Percentiles rank a stretch among this genome's conserved stretches.
phyloP scores from a whole-genome alignment of 345 rosid genomes.

The Excoecaria cochinchinensis region DNA sequence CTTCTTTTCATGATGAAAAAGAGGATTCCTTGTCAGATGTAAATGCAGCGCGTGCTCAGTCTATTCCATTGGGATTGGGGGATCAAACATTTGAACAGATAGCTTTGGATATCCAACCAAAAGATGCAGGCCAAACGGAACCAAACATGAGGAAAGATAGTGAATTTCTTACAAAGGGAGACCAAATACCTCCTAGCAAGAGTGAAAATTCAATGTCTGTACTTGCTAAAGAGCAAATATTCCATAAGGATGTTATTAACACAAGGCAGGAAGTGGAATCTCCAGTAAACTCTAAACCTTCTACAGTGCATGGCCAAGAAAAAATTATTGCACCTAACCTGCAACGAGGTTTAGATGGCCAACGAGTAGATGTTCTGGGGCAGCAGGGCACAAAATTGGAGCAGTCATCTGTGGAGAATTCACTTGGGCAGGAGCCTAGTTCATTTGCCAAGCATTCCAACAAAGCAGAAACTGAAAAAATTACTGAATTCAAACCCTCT shows the following conservation, averaged over 20 bases:
- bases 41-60: conserved; percentile 24
- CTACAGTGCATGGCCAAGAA: conserved; percentile 33
- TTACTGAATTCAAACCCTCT: conserved; percentile 33
- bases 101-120: conserved; percentile 16
- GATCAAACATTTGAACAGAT: conserved; percentile 29
- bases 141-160: conserved; percentile 8
- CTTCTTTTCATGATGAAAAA: conserved; percentile 46
- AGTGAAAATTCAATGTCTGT: conserved; percentile 31
- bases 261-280: conserved; percentile 26
- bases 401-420: conserved; percentile 37
- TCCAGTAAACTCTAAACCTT: conserved; percentile 17
- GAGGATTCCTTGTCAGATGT: conserved; percentile 44
- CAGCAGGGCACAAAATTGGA: conserved; percentile 38
- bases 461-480: conserved; percentile 37
- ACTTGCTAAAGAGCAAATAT: conserved; percentile 23
- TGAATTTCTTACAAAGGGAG: conserved; percentile 32
- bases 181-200: conserved; percentile 27
- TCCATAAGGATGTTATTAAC: conserved; percentile 12
- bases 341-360: conserved; percentile 33
- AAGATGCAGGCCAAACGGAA: conserved; percentile 27
- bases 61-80: conserved; percentile 36
- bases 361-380: conserved; percentile 30
- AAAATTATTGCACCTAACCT: conserved; percentile 28
- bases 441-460: conserved; percentile 13
- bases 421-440: conserved; percentile 29